These are phyloP conservation scores for Hymenoscyphus albidus DNA, from an alignment of 2,329 filamentous ascomycete genomes.

Conservation along the genomic window DNA sequence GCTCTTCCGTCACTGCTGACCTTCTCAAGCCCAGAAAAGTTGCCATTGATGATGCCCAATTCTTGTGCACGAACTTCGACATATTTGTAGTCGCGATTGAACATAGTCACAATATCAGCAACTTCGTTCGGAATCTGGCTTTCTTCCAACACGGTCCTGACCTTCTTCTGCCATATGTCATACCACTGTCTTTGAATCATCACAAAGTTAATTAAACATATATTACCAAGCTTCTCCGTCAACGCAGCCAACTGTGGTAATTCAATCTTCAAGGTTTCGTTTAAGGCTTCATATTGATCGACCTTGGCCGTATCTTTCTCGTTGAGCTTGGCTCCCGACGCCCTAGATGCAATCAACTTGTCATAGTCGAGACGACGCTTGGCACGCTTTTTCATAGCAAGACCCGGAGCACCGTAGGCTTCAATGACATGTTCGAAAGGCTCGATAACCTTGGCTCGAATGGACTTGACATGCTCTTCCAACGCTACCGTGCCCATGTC, in stretches of 20 bases:
- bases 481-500: conserved; percentile 81
- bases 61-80: conserved; percentile 68
- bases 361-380: conserved; percentile 91
- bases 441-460: conserved; percentile 79
- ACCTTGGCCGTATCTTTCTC: conserved; percentile 79
- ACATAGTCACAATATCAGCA: conserved; percentile 70
- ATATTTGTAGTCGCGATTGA: conserved; percentile 73
- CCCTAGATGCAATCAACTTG: conserved; percentile 71
- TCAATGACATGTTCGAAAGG: conserved; percentile 77
- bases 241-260: conserved; percentile 77
- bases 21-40: conserved; percentile 40
- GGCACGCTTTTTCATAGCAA: conserved; percentile 89
- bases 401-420: conserved; percentile 76
- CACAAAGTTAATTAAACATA: conserved; percentile 78
- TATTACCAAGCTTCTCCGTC: conserved; percentile 79
- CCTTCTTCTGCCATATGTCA: conserved; percentile 76
- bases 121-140: conserved; percentile 61
- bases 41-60: conserved; percentile 76
- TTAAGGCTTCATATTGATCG: conserved; percentile 79
- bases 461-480: conserved; percentile 71
- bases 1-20: conserved; percentile 13
- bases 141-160: conserved; percentile 69
- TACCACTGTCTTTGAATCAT: conserved; percentile 83
- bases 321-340: conserved; percentile 80
- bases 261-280: conserved; percentile 90